Evolutionary conservation across 2,329 filamentous ascomycete species (phyloP).

Genomic region (Colletotrichum neosansevieriae): DNA sequence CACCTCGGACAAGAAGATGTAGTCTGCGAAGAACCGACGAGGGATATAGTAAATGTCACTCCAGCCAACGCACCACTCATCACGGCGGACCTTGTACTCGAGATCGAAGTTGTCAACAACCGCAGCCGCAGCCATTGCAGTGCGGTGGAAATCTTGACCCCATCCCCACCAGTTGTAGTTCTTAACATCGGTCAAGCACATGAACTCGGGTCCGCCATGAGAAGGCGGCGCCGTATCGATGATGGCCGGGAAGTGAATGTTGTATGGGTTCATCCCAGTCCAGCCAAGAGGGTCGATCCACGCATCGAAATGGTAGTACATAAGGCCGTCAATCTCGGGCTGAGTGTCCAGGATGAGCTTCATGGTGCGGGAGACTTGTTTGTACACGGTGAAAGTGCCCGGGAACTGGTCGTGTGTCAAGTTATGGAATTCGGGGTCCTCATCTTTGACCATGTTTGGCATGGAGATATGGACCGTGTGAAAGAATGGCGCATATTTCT

Average conservation of each 20-base stretch:
- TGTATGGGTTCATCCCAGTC: conserved; percentile 44
- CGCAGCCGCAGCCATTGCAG: conserved; percentile 38
- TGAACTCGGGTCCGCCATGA: conserved; percentile 41
- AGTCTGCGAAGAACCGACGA: conserved; percentile 49
- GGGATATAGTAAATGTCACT: conserved; percentile 52
- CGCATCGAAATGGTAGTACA: conserved; percentile 50
- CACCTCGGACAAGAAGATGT: conserved; percentile 45
- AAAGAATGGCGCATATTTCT: conserved; percentile 49
- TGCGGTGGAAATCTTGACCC: conserved; percentile 40
- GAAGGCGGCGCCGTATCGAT: conserved; percentile 39
- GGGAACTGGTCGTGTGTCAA: conserved; percentile 47
- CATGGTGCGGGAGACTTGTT: conserved; percentile 47
- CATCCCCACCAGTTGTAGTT: conserved; percentile 44
- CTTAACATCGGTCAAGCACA: conserved; percentile 42
- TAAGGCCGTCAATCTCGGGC: conserved; percentile 46
- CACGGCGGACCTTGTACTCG: conserved; percentile 42
- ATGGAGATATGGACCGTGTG: conserved; percentile 47
- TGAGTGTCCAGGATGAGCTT: conserved; percentile 46
- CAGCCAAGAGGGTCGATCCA: conserved; percentile 49
- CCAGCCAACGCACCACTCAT: conserved; percentile 50
- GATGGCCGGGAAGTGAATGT: conserved; percentile 47
- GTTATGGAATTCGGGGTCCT: conserved; percentile 42
- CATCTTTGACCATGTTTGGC: conserved; percentile 40
- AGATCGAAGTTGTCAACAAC: conserved; percentile 41
- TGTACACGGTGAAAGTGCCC: conserved; percentile 42